Percentiles rank a stretch among this genome's conserved stretches.
Conservation (phyloP, 495 filamentous ascomycete species). For the Cryomyces minteri region DNA sequence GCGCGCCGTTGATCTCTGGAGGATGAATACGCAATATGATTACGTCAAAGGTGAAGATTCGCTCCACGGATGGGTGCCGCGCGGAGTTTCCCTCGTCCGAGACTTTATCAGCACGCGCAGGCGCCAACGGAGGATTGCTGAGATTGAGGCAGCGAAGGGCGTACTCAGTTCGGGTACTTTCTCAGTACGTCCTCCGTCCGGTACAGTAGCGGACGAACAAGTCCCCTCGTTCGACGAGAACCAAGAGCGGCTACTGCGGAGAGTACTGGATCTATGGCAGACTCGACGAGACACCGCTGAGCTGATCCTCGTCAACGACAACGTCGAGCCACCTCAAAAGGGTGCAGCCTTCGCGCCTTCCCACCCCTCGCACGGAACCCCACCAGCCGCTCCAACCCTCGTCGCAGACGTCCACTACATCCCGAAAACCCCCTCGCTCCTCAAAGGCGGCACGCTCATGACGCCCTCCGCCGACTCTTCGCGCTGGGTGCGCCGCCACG, state of each 20-base stretch:
- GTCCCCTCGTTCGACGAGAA: conserved; percentile 5
- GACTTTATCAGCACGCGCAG: conserved; percentile 61
- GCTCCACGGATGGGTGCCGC: conserved; percentile 65
- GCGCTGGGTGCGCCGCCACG: conserved; percentile 77
- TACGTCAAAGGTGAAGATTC: conserved; percentile 91
- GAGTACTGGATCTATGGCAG: conserved; percentile 62
- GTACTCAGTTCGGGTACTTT: conserved; percentile 29
- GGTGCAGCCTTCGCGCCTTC: conserved; percentile 31
- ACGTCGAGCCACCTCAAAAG: conserved; percentile 54
- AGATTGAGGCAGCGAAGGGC: conserved; percentile 62
- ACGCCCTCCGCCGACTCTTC: conserved; percentile 56
- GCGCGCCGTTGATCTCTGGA: conserved; percentile 81
- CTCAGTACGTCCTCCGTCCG: conserved; percentile 1
- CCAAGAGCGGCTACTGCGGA: conserved; percentile 36
- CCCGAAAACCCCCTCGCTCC: conserved; percentile 42
- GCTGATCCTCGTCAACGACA: conserved; percentile 52
- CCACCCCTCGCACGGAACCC: conserved; percentile 7
- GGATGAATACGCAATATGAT: conserved; percentile 86
- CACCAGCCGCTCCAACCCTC: conserved; percentile 22
- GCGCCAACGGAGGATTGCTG: conserved; percentile 48
- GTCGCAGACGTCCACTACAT: conserved; percentile 50
- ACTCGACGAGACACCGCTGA: conserved; percentile 55
- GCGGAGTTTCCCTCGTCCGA: conserved; percentile 69
- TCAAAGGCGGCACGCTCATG: conserved; percentile 71
- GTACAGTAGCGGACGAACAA: not conserved